Percentiles rank a stretch among this genome's conserved stretches.
Evolutionary conservation across 2,329 filamentous ascomycete genomes (phyloP).

Genomic region (Triangularia verruculosa): DNA sequence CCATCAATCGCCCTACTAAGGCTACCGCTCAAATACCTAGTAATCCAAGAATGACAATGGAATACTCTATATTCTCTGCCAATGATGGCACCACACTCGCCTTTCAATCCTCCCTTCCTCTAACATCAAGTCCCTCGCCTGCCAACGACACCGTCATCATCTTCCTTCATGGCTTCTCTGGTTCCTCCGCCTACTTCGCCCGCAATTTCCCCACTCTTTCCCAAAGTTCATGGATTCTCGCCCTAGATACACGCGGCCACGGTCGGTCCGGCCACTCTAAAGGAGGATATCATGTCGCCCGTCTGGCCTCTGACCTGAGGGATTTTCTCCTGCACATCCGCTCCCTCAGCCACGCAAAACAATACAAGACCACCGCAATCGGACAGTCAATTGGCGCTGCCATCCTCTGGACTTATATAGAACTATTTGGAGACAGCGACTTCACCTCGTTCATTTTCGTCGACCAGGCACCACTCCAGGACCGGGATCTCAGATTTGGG

Average conservation of each 20-base stretch:
- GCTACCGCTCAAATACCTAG: too few species aligned
- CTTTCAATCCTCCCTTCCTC: constrained; percentile 36
- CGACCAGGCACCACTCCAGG: constrained; percentile 42
- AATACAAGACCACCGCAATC: constrained; percentile 32
- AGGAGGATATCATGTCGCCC: constrained; percentile 41
- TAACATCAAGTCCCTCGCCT: constrained; percentile 13
- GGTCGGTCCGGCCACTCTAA: constrained; percentile 32
- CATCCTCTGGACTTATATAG: constrained; percentile 40
- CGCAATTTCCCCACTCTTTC: constrained; percentile 34
- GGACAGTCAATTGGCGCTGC: constrained; percentile 43
- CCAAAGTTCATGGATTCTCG: constrained; percentile 35
- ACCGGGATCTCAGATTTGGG: constrained; percentile 32
- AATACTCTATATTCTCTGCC: constrained; percentile 24
- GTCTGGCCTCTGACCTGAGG: constrained; percentile 38
- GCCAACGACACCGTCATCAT: constrained; percentile 32
- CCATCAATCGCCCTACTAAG: too few species aligned
- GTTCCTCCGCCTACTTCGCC: constrained; percentile 39
- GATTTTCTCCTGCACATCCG: constrained; percentile 33
- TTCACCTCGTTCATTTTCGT: constrained; percentile 38
- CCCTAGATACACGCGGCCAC: constrained; percentile 41
- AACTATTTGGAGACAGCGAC: constrained; percentile 36
- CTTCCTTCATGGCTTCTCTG: constrained; percentile 42
- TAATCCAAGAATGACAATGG: constrained; percentile 9
- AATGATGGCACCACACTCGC: constrained; percentile 37
- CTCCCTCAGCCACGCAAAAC: neutral